A percentile compares a stretch with the other conserved stretches of the same genome.
Conservation (phyloP, 129 eudicot genomes). For the Mikania micrantha region DNA sequence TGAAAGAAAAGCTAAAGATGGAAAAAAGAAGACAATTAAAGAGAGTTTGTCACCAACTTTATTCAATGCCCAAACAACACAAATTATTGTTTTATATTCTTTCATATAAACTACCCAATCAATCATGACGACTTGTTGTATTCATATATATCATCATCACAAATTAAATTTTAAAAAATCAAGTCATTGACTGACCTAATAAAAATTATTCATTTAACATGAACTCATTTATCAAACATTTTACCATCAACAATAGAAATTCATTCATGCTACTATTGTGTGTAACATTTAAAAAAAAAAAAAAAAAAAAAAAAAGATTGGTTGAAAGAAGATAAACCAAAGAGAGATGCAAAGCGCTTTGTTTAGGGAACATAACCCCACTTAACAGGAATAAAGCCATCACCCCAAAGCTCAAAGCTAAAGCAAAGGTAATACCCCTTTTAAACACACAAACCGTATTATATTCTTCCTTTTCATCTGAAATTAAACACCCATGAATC, state of each 20-base stretch:
- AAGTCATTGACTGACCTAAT: too few relatives aligned
- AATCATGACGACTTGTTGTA: neutral
- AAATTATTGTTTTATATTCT: conserved; percentile 10
- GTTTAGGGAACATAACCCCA: conserved; percentile 33
- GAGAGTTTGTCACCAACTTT: conserved; percentile 22
- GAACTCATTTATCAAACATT: too few relatives aligned
- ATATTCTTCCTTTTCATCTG: conserved; percentile 33
- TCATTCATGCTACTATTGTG: too few relatives aligned
- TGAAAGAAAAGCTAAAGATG: conserved; percentile 27
- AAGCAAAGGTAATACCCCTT: conserved; percentile 28
- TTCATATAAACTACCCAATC: neutral
- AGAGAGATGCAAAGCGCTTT: conserved; percentile 26
- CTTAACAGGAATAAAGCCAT: conserved; percentile 34
- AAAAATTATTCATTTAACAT: too few relatives aligned
- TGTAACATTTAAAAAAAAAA: too few relatives aligned
- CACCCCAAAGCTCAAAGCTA: conserved; percentile 36
- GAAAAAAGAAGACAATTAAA: conserved; percentile 15
- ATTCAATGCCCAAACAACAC: conserved; percentile 10
- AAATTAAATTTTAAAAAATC: neutral
- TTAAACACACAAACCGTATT: conserved; percentile 20
- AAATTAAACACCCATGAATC: conserved; percentile 25
- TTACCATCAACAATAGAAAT: too few relatives aligned
- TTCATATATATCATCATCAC: neutral
- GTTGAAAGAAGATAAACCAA: conserved; percentile 21
- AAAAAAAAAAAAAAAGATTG: neutral